Evolutionary conservation across 257 asterid species (phyloP), one percentile per base, ranked within the genome.

Genomic region (Nicotiana noctiflora): DNA sequence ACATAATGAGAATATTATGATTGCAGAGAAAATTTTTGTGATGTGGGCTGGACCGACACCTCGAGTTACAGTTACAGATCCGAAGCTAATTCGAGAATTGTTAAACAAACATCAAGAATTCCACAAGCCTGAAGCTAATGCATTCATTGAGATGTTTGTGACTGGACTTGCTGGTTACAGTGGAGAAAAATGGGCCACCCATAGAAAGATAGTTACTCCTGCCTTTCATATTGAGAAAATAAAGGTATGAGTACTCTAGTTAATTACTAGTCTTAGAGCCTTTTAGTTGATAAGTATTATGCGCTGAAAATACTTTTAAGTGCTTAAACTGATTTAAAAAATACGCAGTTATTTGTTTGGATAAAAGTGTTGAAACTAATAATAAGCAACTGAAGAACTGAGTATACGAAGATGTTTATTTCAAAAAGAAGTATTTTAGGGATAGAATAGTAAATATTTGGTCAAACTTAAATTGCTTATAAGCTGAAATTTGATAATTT

Each of bases 141-240:
- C 81, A 0, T 51, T 83, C 59, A 25, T 79, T 21, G 51, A 85
- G 65, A 49, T 87, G 72, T 57, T 85, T 59, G 82, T 85, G 0
- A 56, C 65, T 19, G 90, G 88, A 21, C 66, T 85, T 52, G 80
- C 79, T 4, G 68, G 84, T 5, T 85, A 85, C 82, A 83, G 83
- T 27, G 90, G 90, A 46, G 34, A 75, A 14, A 83, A 75, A 60
- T 85, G 90, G 90, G 76, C 63, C 0, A 61, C 51, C 29, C 75
- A 88, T 5, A 85, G 88, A 81, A 81, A 81, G 59, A 25, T 81
- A 13, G 80, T 87, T 12, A 52, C 40, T 72, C 88, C 88, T 19
- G 87, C 90, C 17, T 87, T 87, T 65, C 87, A 87, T 79, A 63
- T 79, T 11, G 86, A 87, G 55, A 87, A 83, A 52, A 4, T 87